Conservation (phyloP, 176 grass and related monocot genomes). For the Alopecurus myosuroides region DNA sequence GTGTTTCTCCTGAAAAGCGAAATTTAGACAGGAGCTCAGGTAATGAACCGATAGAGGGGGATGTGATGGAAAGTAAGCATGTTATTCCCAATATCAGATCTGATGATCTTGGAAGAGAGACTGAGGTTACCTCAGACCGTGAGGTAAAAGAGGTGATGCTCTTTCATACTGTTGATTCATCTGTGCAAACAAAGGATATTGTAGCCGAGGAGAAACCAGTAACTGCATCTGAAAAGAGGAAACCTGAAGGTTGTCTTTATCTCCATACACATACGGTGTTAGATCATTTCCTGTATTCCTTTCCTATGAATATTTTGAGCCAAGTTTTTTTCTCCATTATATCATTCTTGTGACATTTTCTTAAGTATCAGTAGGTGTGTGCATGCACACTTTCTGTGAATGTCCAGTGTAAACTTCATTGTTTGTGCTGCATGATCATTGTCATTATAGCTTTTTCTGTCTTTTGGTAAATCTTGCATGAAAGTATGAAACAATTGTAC, state of each 20-base stretch:
- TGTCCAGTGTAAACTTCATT: neutral
- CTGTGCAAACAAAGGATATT: slow-evolving; percentile 31
- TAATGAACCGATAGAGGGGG: slow-evolving; percentile 76
- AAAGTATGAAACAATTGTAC: neutral
- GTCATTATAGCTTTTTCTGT: neutral
- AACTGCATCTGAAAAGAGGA: slow-evolving; percentile 66
- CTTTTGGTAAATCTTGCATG: slow-evolving; percentile 8
- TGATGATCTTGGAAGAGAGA: slow-evolving; percentile 22
- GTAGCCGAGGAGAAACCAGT: slow-evolving; percentile 26
- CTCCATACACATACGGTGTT: neutral
- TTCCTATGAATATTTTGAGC: neutral
- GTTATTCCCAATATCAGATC: slow-evolving; percentile 33
- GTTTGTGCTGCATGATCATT: neutral
- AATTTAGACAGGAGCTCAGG: slow-evolving; percentile 65
- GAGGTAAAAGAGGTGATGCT: slow-evolving; percentile 29
- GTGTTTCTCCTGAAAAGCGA: slow-evolving; percentile 52
- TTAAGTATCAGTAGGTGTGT: neutral
- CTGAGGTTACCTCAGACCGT: slow-evolving; percentile 17
- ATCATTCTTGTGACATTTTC: neutral
- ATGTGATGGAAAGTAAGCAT: slow-evolving; percentile 52
- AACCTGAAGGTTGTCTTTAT: slow-evolving; percentile 55
- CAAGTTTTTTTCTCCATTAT: neutral
- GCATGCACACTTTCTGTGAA: neutral
- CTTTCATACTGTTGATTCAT: slow-evolving; percentile 14
- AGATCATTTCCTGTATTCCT: neutral